Base-by-base conservation (phyloP, 2,329 filamentous ascomycete species). In the Thielaviopsis punctulata region DNA sequence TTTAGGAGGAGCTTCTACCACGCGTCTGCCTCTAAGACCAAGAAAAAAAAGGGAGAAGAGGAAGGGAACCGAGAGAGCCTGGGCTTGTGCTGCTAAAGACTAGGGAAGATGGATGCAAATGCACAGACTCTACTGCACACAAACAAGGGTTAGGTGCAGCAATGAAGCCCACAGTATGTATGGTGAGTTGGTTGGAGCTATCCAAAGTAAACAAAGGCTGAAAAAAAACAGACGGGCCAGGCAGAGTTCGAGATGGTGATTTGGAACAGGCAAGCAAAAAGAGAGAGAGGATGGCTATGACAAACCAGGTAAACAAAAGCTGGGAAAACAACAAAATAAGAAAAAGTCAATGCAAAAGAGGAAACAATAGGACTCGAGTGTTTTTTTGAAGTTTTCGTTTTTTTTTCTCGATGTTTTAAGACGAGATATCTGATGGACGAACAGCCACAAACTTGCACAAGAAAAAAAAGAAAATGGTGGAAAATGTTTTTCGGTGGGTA, bases 121-220 rank as follows among this genome's bases (percentile, higher is more conserved):
- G 48, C 23, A 50, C 44, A 50, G 43, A 49, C 53, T 52, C 53
- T 55, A 49, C 53, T 52, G 45, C 21, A 43, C 49, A 46, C 53
- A 48, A 36, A 7, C 30, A 12, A 36, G 30, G 30, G n/a, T 36
- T 36, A 12, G 15, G 27, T 33, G 27, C 27, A 33, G 27, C 27
- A 33, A 27, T 27, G 30, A 36, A 15, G 30, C n/a, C 30, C 30
- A 36, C 30, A 36, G 30, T 36, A 15, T 36, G 5, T 15, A 15
- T 36, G n/a, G n/a, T n/a, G n/a, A n/a, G n/a, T 15, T 15, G 30
- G 12, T 33, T 36, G 13, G 13, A n/a, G 30, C n/a, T 2, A 12
- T 36, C 13, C 4, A 2, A 36, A 36, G 30, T 12, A 12, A 36
- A 15, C 30, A 36, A 7, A 36, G n/a, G 30, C 30, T 36, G 30